Percentiles rank a stretch among this genome's conserved stretches.
These are phyloP conservation scores for Aspergillus transmontanensis DNA, from an alignment of 2,329 filamentous ascomycete genomes.

Conservation along the genomic window DNA sequence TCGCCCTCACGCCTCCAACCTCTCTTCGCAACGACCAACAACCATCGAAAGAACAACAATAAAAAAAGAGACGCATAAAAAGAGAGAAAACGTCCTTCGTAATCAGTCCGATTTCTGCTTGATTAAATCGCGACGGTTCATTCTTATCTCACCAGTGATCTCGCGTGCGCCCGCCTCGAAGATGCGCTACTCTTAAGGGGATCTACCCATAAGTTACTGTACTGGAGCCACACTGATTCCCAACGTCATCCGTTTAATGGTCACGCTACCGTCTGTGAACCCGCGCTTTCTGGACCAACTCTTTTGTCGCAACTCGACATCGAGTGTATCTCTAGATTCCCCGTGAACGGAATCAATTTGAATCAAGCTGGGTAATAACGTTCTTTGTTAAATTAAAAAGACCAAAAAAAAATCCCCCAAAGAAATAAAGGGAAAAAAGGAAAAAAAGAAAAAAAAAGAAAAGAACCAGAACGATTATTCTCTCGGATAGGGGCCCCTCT, in stretches of 20 bases:
- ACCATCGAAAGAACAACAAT: neutral
- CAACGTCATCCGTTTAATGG: constrained; percentile 33
- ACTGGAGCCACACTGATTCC: constrained; percentile 29
- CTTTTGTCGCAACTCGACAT: constrained; percentile 14
- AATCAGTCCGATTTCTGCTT: constrained; percentile 9
- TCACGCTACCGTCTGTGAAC: constrained; percentile 35
- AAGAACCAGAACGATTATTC: constrained; percentile 8
- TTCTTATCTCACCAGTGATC: constrained; percentile 7
- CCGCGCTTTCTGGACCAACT: constrained; percentile 17
- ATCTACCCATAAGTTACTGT: constrained; percentile 24
- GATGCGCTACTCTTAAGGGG: constrained; percentile 33
- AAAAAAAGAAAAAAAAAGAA: constrained; percentile 10
- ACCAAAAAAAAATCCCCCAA: neutral
- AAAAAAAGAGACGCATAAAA: neutral
- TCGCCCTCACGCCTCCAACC: constrained; percentile 10
- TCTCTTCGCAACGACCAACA: constrained; percentile 10
- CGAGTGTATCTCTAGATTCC: constrained; percentile 15
- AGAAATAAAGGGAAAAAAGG: constrained; percentile 8
- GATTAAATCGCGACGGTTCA: constrained; percentile 13
- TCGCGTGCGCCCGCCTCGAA: constrained; percentile 19
- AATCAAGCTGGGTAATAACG: constrained; percentile 9
- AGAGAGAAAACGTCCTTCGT: constrained; percentile 1
- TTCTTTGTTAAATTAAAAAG: neutral
- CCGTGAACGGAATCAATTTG: constrained; percentile 6
- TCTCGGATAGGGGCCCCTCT: neutral